Evolutionary conservation across 208 protist species (phyloP).

Genomic region (Tritrichomonas foetus): DNA sequence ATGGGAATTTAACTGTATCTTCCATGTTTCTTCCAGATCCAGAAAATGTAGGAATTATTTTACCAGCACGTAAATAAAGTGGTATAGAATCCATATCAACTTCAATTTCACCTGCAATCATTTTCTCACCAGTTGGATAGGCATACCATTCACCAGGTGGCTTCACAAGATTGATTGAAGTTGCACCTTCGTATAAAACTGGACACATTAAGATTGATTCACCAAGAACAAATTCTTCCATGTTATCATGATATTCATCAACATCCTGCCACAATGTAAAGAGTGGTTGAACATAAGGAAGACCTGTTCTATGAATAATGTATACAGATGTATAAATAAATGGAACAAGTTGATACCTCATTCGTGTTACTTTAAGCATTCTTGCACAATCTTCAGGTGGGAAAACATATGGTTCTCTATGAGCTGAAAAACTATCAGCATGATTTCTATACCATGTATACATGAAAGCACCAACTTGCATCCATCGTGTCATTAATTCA

Average conservation of each 20-base stretch:
- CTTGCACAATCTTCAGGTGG: conserved; percentile 64
- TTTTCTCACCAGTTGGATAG: not conserved
- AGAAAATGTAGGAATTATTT: conserved; percentile 77
- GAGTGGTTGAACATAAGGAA: conserved; percentile 76
- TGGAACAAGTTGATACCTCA: conserved; percentile 78
- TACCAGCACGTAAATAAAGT: conserved; percentile 77
- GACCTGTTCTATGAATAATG: conserved; percentile 67
- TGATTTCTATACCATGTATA: conserved; percentile 95
- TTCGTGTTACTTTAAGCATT: conserved; percentile 24
- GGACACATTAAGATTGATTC: conserved; percentile 72
- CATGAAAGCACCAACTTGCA: conserved; percentile 77
- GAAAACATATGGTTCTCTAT: conserved; percentile 94
- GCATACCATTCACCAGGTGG: conserved; percentile 63
- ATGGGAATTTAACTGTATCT: conserved; percentile 64
- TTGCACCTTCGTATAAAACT: conserved; percentile 67
- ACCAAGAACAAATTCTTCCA: conserved; percentile 75
- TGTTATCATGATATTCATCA: conserved; percentile 50
- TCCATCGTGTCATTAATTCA: conserved; percentile 93
- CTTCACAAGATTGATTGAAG: conserved; percentile 61
- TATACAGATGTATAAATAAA: conserved; percentile 91
- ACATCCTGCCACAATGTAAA: conserved; percentile 75
- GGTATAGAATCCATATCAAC: conserved; percentile 51
- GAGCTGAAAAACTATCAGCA: conserved; percentile 71
- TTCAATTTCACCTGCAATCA: not conserved
- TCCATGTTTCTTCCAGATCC: conserved; percentile 70